Evolutionary conservation across 2,329 filamentous ascomycete species (phyloP), one percentile per base, ranked within the genome.

Genomic region (Daldinia sp.): DNA sequence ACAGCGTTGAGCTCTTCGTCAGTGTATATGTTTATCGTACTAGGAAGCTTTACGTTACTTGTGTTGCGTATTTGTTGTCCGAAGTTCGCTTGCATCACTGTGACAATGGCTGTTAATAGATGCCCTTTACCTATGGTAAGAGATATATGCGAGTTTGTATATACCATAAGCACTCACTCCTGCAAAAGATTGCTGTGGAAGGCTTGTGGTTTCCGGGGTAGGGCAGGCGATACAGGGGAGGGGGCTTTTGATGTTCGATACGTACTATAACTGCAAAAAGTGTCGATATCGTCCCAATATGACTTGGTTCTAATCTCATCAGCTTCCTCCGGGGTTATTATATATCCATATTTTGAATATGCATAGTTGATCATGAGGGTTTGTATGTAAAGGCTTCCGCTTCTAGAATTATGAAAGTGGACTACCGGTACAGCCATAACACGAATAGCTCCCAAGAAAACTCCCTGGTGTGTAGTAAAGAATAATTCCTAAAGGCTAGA

Each of bases 1-100:
- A 66, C 52, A 4, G 50, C 53, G 17, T 64, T 48, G 11, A 68
- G 30, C 41, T 68, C 57, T 23, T 50, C 63, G 11, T 57, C 48
- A 4, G 56, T 61, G 50, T 68, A 68, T 30, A 68, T 30, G 11
- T 27, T 49, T 8, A 63, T 17, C 7, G 52, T 51, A 13, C 34
- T 52, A n/a, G 62, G 59, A 10, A 53, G 19, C 23, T 27, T 45
- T 45, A 21, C 19, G 41, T 23, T 23, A 25, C 23, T 50, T 23
- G 11, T 50, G 7, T 29, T 34, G 3, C n/a, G 9, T 15, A 32
- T 30, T 8, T 4, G 4, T 21, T 50, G 17, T n/a, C 29, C 29
- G 3, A 32, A 19, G 15, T 15, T 35, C 32, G 32, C 32, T 8
- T 35, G 32, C 9, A 35, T 35, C 32, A 35, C 32, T 35, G n/a